Percentiles rank a stretch among this genome's conserved stretches.
These are phyloP conservation scores for Seiridium cupressi DNA, from an alignment of 2,329 filamentous ascomycete species.

Conservation along the genomic window DNA sequence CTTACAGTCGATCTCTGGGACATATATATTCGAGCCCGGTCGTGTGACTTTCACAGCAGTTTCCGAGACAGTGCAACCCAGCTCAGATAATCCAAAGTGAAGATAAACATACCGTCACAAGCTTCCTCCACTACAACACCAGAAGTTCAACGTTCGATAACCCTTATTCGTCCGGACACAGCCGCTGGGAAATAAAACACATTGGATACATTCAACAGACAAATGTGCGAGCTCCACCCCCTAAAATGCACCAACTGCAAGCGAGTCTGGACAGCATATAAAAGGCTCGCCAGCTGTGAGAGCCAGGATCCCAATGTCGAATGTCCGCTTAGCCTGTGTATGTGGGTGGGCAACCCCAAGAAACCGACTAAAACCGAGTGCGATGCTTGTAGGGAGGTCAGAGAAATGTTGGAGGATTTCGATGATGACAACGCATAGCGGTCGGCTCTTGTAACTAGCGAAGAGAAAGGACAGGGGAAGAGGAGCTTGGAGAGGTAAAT, in stretches of 20 bases:
- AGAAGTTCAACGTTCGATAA: neutral
- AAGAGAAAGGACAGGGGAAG: neutral
- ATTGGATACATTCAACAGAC: neutral
- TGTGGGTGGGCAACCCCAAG: slow-evolving; percentile 33
- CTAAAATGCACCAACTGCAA: slow-evolving; percentile 31
- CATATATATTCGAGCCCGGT: neutral
- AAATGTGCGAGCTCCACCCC: slow-evolving; percentile 36
- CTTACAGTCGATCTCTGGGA: neutral
- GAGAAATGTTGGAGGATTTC: slow-evolving; percentile 26
- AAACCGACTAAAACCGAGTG: slow-evolving; percentile 31
- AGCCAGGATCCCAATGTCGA: slow-evolving; percentile 23
- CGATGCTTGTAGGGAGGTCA: slow-evolving; percentile 23
- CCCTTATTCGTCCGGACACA: too few relatives aligned
- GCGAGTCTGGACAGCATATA: slow-evolving; percentile 28
- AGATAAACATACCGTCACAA: neutral
- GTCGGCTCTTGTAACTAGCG: neutral
- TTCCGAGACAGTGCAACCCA: neutral
- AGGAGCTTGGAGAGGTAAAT: too few relatives aligned
- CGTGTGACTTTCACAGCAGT: neutral
- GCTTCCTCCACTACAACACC: neutral
- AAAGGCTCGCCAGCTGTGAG: slow-evolving; percentile 35
- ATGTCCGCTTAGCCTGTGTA: slow-evolving; percentile 33
- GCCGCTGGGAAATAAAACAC: too few relatives aligned
- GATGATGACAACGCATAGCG: slow-evolving; percentile 15
- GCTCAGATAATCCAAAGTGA: neutral